These are phyloP conservation scores for Citrus mangshanensis DNA, from an alignment of 345 rosid species.

Conservation along the genomic window DNA sequence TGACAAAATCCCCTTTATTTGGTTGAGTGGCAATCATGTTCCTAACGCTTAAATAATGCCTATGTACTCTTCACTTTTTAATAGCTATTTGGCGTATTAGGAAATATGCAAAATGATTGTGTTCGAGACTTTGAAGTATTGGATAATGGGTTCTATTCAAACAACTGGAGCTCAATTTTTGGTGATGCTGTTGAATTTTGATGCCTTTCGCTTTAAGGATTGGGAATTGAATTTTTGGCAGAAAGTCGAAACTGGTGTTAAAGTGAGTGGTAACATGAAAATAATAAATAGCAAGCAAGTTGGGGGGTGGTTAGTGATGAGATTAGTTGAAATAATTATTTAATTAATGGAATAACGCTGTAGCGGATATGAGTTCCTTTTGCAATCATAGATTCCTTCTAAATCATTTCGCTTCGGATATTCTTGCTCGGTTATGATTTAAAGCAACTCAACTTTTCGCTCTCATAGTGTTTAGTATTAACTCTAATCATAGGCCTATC, in stretches of 20 bases:
- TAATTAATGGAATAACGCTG: slow-evolving; percentile 11
- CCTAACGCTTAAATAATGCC: background rate
- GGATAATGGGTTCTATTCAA: background rate
- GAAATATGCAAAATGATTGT: background rate
- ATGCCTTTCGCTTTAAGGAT: background rate
- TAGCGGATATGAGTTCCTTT: slow-evolving; percentile 8
- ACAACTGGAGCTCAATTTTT: background rate
- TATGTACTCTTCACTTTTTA: background rate
- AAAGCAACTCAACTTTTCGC: background rate
- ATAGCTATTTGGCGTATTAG: background rate
- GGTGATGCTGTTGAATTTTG: background rate
- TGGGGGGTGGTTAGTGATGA: slow-evolving; percentile 16
- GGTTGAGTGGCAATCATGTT: background rate
- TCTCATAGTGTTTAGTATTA: background rate
- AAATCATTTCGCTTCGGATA: slow-evolving; percentile 4
- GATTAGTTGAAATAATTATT: slow-evolving; percentile 6
- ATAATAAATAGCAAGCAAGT: background rate
- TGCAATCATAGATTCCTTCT: slow-evolving; percentile 5
- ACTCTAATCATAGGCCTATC: slow-evolving; percentile 11
- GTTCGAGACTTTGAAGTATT: background rate
- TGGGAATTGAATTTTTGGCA: background rate
- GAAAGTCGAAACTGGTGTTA: background rate
- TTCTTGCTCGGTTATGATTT: slow-evolving; percentile 10
- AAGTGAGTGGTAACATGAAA: background rate
- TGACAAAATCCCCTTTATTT: background rate